Base-by-base conservation (phyloP, 164 flowering plant species). In the Akebia trifoliata region DNA sequence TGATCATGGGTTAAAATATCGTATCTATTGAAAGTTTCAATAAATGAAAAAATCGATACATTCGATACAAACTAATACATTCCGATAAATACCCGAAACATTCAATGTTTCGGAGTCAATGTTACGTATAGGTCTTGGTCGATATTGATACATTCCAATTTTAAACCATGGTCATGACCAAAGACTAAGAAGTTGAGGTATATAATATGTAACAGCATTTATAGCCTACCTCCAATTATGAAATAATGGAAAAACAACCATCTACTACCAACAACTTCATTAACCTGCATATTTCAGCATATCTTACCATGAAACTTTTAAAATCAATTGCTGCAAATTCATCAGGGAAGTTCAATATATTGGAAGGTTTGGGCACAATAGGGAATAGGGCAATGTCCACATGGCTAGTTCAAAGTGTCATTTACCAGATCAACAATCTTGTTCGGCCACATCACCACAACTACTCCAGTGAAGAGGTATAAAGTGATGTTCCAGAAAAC, bases 181-280 rank as follows among this genome's bases (percentile, higher is more conserved):
- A 22, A 3, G 21, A 14, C 20, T 8, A 24, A 25, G 24, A 22
- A 17, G 17, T 20, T 11, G 4, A 25, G 20, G 30, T n/a, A 58
- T 22, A 21, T 1, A 34, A 5, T 9, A 15, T 17, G 20, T 8
- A 34, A 22, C 15, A 15, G 44, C 22, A 31, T 46, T 9, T 29
- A 5, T 3, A 25, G 51, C 48, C 32, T 78, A 86, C 97, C 90
- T 83, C 97, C 97, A 66, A 88, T 83, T 44, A 91, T 94, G 72
- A 87, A 70, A 79, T 91, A 91, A 50, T 96, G 94, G 34, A 91
- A 91, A 75, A 91, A 91, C 63, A 91, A 66, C 97, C 97, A 91
- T 30, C 97, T 92, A 64, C 72, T 75, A 42, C 87, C 97, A 51
- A 91, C 97, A 31, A 96, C 97, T 77, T 91, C 97, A 47, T 69